Evolutionary conservation across 441 rosid genomes (phyloP), one percentile per base, ranked within the genome.

Genomic region (Gossypium schwendimanii): DNA sequence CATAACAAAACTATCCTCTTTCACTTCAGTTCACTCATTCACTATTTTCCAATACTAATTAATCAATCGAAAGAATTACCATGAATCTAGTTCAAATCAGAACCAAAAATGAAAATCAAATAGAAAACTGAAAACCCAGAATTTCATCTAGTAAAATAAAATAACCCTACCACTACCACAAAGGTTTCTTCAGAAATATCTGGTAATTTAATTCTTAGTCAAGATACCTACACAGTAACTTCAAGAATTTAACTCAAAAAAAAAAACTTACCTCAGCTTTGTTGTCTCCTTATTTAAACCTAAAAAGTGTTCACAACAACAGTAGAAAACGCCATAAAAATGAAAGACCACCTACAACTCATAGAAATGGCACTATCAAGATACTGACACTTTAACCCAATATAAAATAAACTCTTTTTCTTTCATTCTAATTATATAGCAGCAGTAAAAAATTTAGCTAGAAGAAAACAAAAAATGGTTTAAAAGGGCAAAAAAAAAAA

Each of bases 351-450:
- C 83, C 81, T 62, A 70, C 76, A 74, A 75, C 72, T 75, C 78
- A 57, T 20, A 45, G 73, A 49, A 73, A 21, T 33, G 50, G 65
- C 75, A 78, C 73, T 17, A 73, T 73, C 78, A 57, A 49, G 76
- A 81, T 60, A 76, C 76, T 71, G 86, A 84, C 85, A 81, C 71
- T 77, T 80, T 55, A 73, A 83, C 87, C 70, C 75, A 44, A 49
- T 14, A 49, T 49, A 14, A 49, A 49, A 14, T 14, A 54, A 69
- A 70, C n/a, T 6, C 18, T 15, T 52, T 28, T 31, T 31, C 33
- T 31, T 31, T 4, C 33, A 31, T 31, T 31, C 33, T 31, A 31
- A 31, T 31, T 31, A 31, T 31, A 4, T 31, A 4, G 33, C 33
- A 31, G 6, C 33, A 31, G 33, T 31, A 4, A 31, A 26, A 31